Evolutionary conservation across 106 monocot genomes (phyloP), one percentile per base, ranked within the genome.

Genomic region (Phalaenopsis aphrodite): DNA sequence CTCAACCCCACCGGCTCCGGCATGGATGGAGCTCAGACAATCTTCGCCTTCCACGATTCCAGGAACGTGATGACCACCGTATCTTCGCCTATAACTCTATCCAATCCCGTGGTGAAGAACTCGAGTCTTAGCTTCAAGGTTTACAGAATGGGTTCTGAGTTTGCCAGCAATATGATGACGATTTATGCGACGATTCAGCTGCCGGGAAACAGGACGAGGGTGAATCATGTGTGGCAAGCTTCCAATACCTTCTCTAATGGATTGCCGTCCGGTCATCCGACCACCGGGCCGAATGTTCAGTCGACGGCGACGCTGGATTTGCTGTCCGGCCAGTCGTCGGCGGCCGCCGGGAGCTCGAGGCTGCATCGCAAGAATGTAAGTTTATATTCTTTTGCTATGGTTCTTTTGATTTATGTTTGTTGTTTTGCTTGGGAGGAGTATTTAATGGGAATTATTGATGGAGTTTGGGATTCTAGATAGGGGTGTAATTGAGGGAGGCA

Each of bases 11-110:
- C 80, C 15, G 48, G 66, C 24, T 11, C 39, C 58, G 73, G 77
- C 77, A 96, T 96, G 95, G 16, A 23, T 43, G 95, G 91, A 38
- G 78, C 89, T 1, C 91, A 93, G 72, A 87, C 89, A 21, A 64
- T 96, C 77, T 49, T 96, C 79, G 95, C 91, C 74, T 88, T 85
- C 74, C 5, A 17, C 24, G 36, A 64, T 49, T 72, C 55, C 81
- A 79, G 81, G 4, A 19, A 19, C 73, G 16, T 79, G 47, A 55
- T 84, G 47, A 56, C 75, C 8, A 83, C 88, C 38, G 86, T 78
- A 81, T 36, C 86, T 41, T 79, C 79, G 7, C 19, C 76, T 18
- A 68, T 96, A 17, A 19, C 19, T 19, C 1, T 24, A 79, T 48
- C 73, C 42, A 73, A 73, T 19, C 41, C 81, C 18, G 37, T 37